Conservation (phyloP, 805 yeast genomes). For the Kazachstania martiniae region DNA sequence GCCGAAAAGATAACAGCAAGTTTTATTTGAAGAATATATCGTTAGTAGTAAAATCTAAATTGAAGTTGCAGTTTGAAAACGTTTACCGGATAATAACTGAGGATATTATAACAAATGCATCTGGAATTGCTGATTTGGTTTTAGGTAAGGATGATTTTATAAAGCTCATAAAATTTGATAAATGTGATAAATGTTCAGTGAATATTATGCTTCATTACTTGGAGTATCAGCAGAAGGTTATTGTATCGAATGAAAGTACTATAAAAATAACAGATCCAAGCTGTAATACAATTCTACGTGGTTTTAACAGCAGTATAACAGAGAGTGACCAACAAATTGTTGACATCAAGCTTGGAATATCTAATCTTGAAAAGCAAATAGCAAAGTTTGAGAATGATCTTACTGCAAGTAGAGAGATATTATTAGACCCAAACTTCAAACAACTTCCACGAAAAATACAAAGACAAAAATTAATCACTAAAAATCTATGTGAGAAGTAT, state of each 20-base stretch:
- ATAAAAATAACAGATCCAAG: slow-evolving; percentile 14
- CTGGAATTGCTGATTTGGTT: slow-evolving; percentile 16
- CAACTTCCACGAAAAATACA: slow-evolving; percentile 22
- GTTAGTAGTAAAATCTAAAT: slow-evolving; percentile 8
- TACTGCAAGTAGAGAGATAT: slow-evolving; percentile 9
- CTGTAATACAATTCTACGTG: slow-evolving; percentile 11
- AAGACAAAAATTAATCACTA: slow-evolving; percentile 26
- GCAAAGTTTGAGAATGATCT: slow-evolving; percentile 14
- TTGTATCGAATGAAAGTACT: slow-evolving; percentile 7
- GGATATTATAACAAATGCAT: slow-evolving; percentile 10
- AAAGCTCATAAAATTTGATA: too few relatives aligned
- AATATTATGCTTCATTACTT: slow-evolving; percentile 12
- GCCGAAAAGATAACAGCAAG: slow-evolving; percentile 8
- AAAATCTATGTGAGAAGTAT: slow-evolving; percentile 28
- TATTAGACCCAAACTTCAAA: slow-evolving; percentile 14
- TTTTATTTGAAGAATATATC: slow-evolving; percentile 13
- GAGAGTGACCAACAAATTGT: slow-evolving; percentile 28
- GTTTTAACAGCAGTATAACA: slow-evolving; percentile 15
- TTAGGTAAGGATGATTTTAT: too few relatives aligned
- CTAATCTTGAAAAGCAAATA: slow-evolving; percentile 10
- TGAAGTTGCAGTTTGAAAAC: slow-evolving; percentile 7
- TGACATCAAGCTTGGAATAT: slow-evolving; percentile 23
- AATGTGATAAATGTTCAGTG: slow-evolving; percentile 6
- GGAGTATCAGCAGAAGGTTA: slow-evolving; percentile 8
- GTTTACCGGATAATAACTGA: slow-evolving; percentile 6